Base-by-base conservation (phyloP, 768 basidiomycete genomes). In the Daedaleopsis nitida region DNA sequence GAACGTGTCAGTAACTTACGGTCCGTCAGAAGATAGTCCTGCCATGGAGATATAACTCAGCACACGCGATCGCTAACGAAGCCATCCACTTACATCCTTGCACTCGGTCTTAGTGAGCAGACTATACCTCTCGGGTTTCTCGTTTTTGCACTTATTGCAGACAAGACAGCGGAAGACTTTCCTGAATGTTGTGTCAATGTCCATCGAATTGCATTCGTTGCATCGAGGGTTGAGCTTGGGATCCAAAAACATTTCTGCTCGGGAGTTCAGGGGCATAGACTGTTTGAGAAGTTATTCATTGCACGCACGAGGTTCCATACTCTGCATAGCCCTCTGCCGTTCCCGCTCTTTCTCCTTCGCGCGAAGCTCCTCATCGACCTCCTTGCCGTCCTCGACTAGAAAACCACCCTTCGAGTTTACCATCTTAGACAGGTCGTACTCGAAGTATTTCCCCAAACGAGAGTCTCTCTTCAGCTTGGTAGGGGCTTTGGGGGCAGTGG, bases 61-160 rank as follows among this genome's bases (percentile, higher is more conserved):
- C 47, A 47, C 45, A 19, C 44, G 43, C 13, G 1, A 52, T 54
- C 17, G 21, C 6, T 54, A 37, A 38, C 19, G 58, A 12, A n/a
- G 39, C 35, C 44, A 45, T 23, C 21, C 8, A 69, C 84, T 47
- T 65, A 91, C 93, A 80, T 94, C 91, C 75, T 96, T 97, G 75
- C 96, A 98, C 76, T 99, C 97, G 0, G 97, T 98, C 78, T 99
- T 99, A 7, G 97, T 99, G 58, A 99, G 75, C 8, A 99, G 79
- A 72, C 94, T 92, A 71, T 97, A 99, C 74, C 89, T 92, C 69
- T 98, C 96, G 8, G 95, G 92, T 57, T 86, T 82, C 60, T 89
- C 86, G 68, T 95, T 88, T 78, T 96, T 94, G 75, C 96, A 98
- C 61, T 82, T 84, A 68, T 90, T 89, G 77, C 97, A 99, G 1